phyloP scores from a whole-genome alignment of 1,139 yeast genomes.

The Lodderomyces elongisporus region DNA sequence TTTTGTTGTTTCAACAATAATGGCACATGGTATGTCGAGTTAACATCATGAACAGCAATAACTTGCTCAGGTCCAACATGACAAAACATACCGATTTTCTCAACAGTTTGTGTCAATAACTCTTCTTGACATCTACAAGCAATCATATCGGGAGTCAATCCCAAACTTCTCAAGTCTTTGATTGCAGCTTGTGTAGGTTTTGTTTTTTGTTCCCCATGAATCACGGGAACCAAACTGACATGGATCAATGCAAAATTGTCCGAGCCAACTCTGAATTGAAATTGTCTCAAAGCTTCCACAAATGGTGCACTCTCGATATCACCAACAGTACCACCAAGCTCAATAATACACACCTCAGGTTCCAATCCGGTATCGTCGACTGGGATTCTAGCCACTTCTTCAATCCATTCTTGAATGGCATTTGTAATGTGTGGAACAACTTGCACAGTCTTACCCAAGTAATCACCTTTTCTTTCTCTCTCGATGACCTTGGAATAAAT shows the following conservation, averaged over 20 bases:
- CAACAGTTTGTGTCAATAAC: slow-evolving; percentile 78
- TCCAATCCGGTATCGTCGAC: slow-evolving; percentile 88
- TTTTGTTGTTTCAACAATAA: slow-evolving; percentile 82
- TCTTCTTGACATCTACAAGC: slow-evolving; percentile 94
- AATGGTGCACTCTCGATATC: slow-evolving; percentile 99
- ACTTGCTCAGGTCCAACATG: slow-evolving; percentile 98
- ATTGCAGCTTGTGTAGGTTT: slow-evolving; percentile 99
- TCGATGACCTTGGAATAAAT: slow-evolving; percentile 92
- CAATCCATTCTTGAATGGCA: slow-evolving; percentile 98
- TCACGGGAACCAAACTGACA: slow-evolving; percentile 94
- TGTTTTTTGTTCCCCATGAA: slow-evolving; percentile 97
- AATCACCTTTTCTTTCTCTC: slow-evolving; percentile 94
- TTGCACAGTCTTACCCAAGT: slow-evolving; percentile 98
- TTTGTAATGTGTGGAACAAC: slow-evolving; percentile 97
- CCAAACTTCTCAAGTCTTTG: slow-evolving; percentile 90
- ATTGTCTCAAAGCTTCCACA: slow-evolving; percentile 97
- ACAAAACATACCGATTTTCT: slow-evolving; percentile 97
- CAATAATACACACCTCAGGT: slow-evolving; percentile 92
- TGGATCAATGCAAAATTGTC: slow-evolving; percentile 95
- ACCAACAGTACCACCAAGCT: slow-evolving; percentile 98
- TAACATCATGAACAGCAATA: slow-evolving; percentile 93
- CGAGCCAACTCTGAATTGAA: slow-evolving; percentile 92
- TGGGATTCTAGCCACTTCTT: slow-evolving; percentile 83
- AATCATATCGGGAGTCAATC: slow-evolving; percentile 92
- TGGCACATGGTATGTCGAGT: slow-evolving; percentile 97